phyloP scores from a whole-genome alignment of 768 basidiomycete species.

The Podaxis pistillaris region DNA sequence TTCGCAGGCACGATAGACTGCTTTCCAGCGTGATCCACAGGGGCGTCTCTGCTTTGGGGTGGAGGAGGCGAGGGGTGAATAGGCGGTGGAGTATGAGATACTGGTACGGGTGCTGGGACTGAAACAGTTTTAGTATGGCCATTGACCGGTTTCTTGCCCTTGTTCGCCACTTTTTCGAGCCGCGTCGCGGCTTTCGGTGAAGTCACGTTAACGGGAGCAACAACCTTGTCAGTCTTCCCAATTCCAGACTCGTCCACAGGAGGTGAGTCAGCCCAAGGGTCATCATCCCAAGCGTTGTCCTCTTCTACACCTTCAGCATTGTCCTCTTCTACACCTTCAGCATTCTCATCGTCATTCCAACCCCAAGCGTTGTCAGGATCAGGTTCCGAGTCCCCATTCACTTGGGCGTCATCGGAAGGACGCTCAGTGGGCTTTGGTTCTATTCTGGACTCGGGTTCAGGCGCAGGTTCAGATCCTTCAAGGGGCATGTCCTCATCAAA shows the following conservation, averaged over 20 bases:
- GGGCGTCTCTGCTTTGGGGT: conserved; percentile 7
- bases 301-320: conserved; percentile 26
- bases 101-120: conserved; percentile 21
- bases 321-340: conserved; percentile 30
- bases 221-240: conserved; percentile 21
- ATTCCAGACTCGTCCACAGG: conserved; percentile 25
- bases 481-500: conserved; percentile 40
- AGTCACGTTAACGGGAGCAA: conserved; percentile 22
- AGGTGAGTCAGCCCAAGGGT: conserved; percentile 62
- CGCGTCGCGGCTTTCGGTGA: conserved; percentile 55
- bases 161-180: conserved; percentile 56
- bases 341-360: conserved; percentile 60
- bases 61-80: conserved; percentile 9
- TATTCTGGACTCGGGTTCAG: conserved; percentile 4
- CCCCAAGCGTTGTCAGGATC: conserved; percentile 71
- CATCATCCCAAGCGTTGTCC: conserved; percentile 60
- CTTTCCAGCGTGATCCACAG: background rate
- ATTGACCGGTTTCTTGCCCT: conserved; percentile 46
- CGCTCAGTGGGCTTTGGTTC: conserved; percentile 7
- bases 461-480: conserved; percentile 16
- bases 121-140: conserved; percentile 25
- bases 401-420: conserved; percentile 11
- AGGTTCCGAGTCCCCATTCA: conserved; percentile 28
- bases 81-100: conserved; percentile 16
- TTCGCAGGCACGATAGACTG: background rate